Base-by-base conservation (phyloP, 1,139 yeast genomes). In the Pichia sp. region DNA sequence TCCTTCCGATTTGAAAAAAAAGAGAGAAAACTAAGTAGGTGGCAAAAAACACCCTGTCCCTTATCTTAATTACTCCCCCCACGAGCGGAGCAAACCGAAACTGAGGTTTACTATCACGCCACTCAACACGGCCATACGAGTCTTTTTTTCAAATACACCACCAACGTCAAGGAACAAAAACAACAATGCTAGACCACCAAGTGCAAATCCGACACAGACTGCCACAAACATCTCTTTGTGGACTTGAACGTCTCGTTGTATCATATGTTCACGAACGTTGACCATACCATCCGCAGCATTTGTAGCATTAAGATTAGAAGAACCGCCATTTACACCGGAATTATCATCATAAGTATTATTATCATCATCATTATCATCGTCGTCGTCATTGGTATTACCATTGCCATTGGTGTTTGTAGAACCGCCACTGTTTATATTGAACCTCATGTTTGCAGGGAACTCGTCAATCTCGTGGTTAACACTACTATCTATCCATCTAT, bases 401-500 rank as follows among this genome's bases (percentile, higher is more conserved):
- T 13, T 30, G 8, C 21, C n/a, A n/a, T 33, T 41, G 11, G 31
- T 38, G 6, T 41, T 45, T 22, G 34, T 33, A 5, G 38, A 33
- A 15, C 54, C 60, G 23, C 53, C 54, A 40, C 33, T 19, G 22
- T 37, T 30, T 11, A 24, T 46, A 15, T 52, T 41, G n/a, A 42
- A 31, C 5, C 49, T 28, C 23, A 54, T 28, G 31, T 53, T 51
- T 8, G 56, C 59, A 15, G 60, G 64, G 31, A 65, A 66, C 30
- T 66, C 69, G 48, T 69, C 62, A 53, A 68, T 55, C 53, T 72
- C 62, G 52, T 68, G 55, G 40, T 63, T 70, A 7, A 77, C 87
- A 0, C 91, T 82, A 37, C 84, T 79, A 54, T 88, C 94, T 46
- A 88, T 84, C 96, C 96, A 88, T 45, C 88, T 70, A 52, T 88